phyloP scores from a whole-genome alignment of 192 early-diverging fungal species.

The Coemansia sp. region DNA sequence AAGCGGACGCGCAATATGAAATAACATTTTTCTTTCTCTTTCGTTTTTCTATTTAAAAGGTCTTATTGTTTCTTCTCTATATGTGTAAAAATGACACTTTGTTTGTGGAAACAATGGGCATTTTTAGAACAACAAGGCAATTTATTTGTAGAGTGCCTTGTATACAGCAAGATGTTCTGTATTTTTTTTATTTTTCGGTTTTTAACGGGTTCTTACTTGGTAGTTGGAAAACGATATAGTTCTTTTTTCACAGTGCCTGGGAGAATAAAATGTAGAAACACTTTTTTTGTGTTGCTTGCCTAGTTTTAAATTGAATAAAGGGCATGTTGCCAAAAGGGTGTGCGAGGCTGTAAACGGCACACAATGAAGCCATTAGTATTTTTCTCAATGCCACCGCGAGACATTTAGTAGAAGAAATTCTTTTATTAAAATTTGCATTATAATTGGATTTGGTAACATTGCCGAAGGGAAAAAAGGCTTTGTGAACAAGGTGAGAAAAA shows the following conservation, averaged over 20 bases:
- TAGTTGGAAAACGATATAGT: background rate
- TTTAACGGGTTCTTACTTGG: constrained; percentile 12
- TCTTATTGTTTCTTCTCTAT: constrained; percentile 1
- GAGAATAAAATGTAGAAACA: background rate
- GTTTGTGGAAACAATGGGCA: background rate
- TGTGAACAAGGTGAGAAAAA: background rate
- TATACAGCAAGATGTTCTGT: background rate
- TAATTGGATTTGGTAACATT: background rate
- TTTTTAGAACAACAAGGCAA: too few relatives aligned
- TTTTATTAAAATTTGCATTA: background rate
- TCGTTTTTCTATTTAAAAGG: background rate
- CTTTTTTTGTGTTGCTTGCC: background rate
- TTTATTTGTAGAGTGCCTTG: too few relatives aligned
- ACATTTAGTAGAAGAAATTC: background rate
- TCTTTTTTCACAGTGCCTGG: background rate
- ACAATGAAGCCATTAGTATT: background rate
- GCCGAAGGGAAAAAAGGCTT: background rate
- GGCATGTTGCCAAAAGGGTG: background rate
- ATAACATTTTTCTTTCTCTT: background rate
- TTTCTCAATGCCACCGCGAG: background rate
- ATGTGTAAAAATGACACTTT: background rate
- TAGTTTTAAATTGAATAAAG: background rate
- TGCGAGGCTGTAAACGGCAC: background rate
- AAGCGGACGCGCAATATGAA: constrained; percentile 39
- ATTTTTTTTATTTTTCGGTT: constrained; percentile 10